Conservation (phyloP, 2,329 filamentous ascomycete species). For the Pestalotiopsis sp. region DNA sequence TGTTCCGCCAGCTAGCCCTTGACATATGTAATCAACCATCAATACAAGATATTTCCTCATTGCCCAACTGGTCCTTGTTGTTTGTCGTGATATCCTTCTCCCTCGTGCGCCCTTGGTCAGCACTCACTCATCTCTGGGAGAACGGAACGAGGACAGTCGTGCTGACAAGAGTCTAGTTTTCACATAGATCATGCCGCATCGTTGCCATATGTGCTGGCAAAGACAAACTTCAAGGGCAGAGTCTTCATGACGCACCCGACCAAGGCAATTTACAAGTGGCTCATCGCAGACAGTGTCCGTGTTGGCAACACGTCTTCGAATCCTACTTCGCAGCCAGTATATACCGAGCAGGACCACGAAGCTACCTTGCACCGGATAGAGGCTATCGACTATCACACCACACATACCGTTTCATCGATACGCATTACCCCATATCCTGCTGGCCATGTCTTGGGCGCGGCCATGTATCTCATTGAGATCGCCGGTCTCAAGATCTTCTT, state of each 20-base stretch:
- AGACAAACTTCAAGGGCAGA: constrained; percentile 94
- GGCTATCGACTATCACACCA: constrained; percentile 97
- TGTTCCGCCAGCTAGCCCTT: constrained; percentile 17
- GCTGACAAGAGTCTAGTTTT: constrained; percentile 65
- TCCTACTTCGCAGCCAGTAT: constrained; percentile 73
- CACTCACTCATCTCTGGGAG: background rate
- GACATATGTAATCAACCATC: constrained; percentile 39
- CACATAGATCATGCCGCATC: constrained; percentile 98
- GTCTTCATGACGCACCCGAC: constrained; percentile 99
- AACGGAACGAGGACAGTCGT: background rate
- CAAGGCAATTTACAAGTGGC: constrained; percentile 99
- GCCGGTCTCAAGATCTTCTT: constrained; percentile 96
- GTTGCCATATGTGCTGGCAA: constrained; percentile 94
- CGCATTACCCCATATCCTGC: constrained; percentile 96
- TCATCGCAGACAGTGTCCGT: constrained; percentile 94
- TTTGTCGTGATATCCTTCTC: constrained; percentile 23
- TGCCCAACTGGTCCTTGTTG: constrained; percentile 27
- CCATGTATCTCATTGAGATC: constrained; percentile 98
- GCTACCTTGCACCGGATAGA: constrained; percentile 94
- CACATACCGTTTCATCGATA: constrained; percentile 94
- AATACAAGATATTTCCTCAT: constrained; percentile 44
- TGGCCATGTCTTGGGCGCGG: constrained; percentile 95
- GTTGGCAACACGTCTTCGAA: constrained; percentile 75
- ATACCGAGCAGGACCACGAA: constrained; percentile 93
- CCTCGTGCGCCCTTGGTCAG: background rate